Evolutionary conservation across 208 protist species (phyloP).

Genomic region (Trypanosoma vivax): DNA sequence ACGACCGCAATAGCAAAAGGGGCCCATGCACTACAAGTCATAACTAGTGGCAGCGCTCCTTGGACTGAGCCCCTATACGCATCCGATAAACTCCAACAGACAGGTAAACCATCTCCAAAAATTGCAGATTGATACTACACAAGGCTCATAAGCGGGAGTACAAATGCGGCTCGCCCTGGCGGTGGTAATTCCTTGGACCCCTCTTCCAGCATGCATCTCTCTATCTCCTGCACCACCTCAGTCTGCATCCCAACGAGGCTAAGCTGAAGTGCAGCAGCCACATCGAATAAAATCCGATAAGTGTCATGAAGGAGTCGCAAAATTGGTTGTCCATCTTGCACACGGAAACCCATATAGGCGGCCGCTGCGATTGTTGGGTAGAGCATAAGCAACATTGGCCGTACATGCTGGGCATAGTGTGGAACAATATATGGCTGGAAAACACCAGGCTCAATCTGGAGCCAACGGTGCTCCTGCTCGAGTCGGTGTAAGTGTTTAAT

Average conservation of each 20-base stretch:
- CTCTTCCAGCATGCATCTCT: conserved; percentile 41
- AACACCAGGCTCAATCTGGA: conserved; percentile 25
- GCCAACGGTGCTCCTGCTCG: conserved; percentile 52
- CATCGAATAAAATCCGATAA: conserved; percentile 52
- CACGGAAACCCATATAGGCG: conserved; percentile 67
- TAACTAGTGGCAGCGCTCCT: no score
- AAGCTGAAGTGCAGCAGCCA: conserved; percentile 66
- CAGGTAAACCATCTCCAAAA: background rate
- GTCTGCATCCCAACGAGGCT: conserved; percentile 52
- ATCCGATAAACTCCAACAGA: no score
- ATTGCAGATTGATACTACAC: conserved; percentile 24
- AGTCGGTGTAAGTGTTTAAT: conserved; percentile 40
- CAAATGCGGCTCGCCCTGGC: conserved; percentile 44
- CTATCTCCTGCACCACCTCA: conserved; percentile 42
- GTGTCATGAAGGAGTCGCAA: conserved; percentile 51
- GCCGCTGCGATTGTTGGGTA: conserved; percentile 62
- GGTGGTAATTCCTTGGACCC: conserved; percentile 36
- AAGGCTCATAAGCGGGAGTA: conserved; percentile 50
- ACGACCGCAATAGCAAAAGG: no score
- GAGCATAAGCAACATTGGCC: conserved; percentile 57
- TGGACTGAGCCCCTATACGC: no score
- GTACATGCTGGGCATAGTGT: conserved; percentile 80
- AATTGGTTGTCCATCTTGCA: conserved; percentile 60
- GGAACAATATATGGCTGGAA: conserved; percentile 71
- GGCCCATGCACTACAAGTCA: no score